Evolutionary conservation across 768 basidiomycete species (phyloP).

Genomic region (Chalciporus piperatus): DNA sequence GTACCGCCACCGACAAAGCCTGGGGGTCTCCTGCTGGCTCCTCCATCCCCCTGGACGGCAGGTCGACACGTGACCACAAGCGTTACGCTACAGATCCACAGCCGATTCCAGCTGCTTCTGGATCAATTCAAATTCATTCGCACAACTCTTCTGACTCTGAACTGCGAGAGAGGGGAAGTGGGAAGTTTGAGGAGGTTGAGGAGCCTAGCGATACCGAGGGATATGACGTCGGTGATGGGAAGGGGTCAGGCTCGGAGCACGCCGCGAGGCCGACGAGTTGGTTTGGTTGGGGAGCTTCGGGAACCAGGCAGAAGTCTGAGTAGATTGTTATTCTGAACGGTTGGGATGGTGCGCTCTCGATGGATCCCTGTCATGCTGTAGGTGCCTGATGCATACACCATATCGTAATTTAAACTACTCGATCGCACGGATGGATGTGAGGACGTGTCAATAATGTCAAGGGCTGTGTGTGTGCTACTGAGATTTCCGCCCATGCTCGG

Average conservation of each 20-base stretch:
- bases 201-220: constrained; percentile 71
- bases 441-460: too few species aligned
- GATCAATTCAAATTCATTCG: constrained; percentile 32
- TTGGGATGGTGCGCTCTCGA: too few species aligned
- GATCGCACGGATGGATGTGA: too few species aligned
- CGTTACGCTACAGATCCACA: constrained; percentile 53
- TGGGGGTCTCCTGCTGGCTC: constrained; percentile 31
- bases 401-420: too few species aligned
- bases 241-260: constrained; percentile 15
- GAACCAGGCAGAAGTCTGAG: constrained; percentile 20
- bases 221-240: constrained; percentile 41
- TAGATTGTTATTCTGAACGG: background rate
- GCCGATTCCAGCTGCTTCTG: constrained; percentile 35
- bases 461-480: too few species aligned
- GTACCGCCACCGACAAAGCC: constrained; percentile 25
- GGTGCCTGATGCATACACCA: too few species aligned
- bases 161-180: constrained; percentile 45
- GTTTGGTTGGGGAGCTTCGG: constrained; percentile 34
- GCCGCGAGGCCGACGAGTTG: constrained; percentile 32
- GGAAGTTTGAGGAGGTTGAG: constrained; percentile 65
- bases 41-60: constrained; percentile 24
- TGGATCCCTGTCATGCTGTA: too few species aligned
- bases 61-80: constrained; percentile 42
- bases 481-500: too few species aligned
- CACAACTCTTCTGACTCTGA: constrained; percentile 42